phyloP scores from a whole-genome alignment of 2,329 filamentous ascomycete species.

The Hymenotorrendiella dingleyae region DNA sequence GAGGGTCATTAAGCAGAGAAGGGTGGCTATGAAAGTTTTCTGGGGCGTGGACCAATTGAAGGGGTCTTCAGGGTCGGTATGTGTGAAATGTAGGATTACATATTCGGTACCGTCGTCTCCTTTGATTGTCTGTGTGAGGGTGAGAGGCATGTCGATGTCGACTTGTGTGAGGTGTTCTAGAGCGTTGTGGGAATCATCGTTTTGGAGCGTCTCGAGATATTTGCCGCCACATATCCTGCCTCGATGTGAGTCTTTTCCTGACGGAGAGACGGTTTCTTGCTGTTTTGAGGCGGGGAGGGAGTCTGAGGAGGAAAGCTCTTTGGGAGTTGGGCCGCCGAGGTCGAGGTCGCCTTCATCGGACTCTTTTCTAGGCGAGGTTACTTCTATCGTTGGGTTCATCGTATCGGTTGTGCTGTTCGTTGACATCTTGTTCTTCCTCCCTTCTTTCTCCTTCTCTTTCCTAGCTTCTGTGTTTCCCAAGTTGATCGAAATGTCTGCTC shows the following conservation, averaged over 20 bases:
- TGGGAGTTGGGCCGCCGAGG: too few relatives aligned
- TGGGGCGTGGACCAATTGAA: slow-evolving; percentile 43
- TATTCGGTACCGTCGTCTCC: slow-evolving; percentile 38
- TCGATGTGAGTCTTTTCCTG: slow-evolving; percentile 1
- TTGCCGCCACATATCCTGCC: slow-evolving; percentile 37
- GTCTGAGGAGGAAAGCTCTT: slow-evolving; percentile 9
- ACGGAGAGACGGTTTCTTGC: slow-evolving; percentile 16
- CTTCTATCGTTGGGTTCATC: too few relatives aligned
- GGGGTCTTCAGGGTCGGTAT: slow-evolving; percentile 43
- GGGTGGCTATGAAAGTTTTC: slow-evolving; percentile 40
- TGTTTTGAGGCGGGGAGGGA: slow-evolving; percentile 14
- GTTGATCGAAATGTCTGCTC: too few relatives aligned
- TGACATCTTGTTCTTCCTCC: too few relatives aligned
- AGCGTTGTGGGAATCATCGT: slow-evolving; percentile 28
- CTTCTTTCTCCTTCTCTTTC: too few relatives aligned
- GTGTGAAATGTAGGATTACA: slow-evolving; percentile 40
- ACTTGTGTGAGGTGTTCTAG: slow-evolving; percentile 37
- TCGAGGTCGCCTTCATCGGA: too few relatives aligned
- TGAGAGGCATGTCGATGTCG: slow-evolving; percentile 44
- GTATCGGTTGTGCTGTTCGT: too few relatives aligned
- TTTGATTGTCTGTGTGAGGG: slow-evolving; percentile 38
- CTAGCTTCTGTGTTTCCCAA: too few relatives aligned
- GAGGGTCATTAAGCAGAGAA: slow-evolving; percentile 46
- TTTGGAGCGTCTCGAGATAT: slow-evolving; percentile 31
- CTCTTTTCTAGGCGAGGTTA: too few relatives aligned